Evolutionary conservation across 305 asterid genomes (phyloP).

Genomic region (Plantago lanceolata): DNA sequence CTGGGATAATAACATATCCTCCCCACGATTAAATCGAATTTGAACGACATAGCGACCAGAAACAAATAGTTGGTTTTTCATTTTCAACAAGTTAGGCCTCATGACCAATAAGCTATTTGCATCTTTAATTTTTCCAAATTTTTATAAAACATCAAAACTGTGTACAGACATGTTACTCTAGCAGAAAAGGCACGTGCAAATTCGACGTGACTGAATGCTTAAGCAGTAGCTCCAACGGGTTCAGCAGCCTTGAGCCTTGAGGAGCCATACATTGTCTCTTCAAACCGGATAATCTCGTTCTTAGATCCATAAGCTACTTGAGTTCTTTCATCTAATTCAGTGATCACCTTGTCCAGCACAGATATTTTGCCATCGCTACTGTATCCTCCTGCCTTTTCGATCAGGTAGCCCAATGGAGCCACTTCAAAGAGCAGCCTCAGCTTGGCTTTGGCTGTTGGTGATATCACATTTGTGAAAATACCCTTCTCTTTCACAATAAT

Average conservation of each 20-base stretch:
- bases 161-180: slow-evolving; percentile 29
- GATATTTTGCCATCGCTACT: slow-evolving; percentile 89
- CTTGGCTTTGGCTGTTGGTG: slow-evolving; percentile 86
- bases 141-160: slow-evolving; percentile 19
- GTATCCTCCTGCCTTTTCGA: slow-evolving; percentile 87
- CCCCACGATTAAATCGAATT: no score
- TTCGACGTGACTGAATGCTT: slow-evolving; percentile 9
- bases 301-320: slow-evolving; percentile 91
- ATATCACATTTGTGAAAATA: slow-evolving; percentile 76
- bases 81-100: slow-evolving; percentile 1
- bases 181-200: slow-evolving; percentile 8
- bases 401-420: slow-evolving; percentile 89
- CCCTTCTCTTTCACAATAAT: slow-evolving; percentile 97
- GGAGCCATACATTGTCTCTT: slow-evolving; percentile 76
- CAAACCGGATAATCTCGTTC: slow-evolving; percentile 82
- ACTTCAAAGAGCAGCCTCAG: slow-evolving; percentile 88
- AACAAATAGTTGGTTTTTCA: neutral
- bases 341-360: slow-evolving; percentile 65
- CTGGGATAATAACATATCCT: neutral
- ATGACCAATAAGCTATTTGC: slow-evolving; percentile 17
- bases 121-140: slow-evolving; percentile 10
- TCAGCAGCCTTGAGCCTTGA: slow-evolving; percentile 62
- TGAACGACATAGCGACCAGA: no score
- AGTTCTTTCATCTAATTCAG: slow-evolving; percentile 64
- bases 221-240: slow-evolving; percentile 63